Evolutionary conservation across 2,329 filamentous ascomycete genomes (phyloP), one percentile per base, ranked within the genome.

Genomic region (Botrytis sinoallii): DNA sequence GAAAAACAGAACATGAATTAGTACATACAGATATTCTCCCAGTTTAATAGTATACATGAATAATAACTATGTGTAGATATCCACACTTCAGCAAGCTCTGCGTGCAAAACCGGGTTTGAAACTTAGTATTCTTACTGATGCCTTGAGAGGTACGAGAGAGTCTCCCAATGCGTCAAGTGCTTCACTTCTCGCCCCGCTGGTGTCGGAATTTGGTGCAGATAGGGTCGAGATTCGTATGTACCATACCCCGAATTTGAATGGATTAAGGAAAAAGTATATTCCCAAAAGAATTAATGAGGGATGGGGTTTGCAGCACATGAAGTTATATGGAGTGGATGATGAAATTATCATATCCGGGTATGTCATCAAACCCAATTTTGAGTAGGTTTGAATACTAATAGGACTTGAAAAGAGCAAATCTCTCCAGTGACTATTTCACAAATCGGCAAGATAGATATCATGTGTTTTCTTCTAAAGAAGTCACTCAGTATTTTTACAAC

Each of bases 301-400:
- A 29, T 99, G 96, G 96, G 96, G 96, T 1, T 84, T 99, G 75
- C 96, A 99, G 81, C 96, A 99, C 81, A 99, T 99, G 95, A 99
- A 99, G 86, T 86, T 99, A 0, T 99, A 99, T 79, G 96, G 96
- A 0, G 85, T 97, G 35, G 96, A 99, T 79, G 94, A 99, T 80
- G 94, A 97, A 82, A 92, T 99, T 74, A 95, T 99, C 77, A 89
- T 99, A 79, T 97, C 95, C 12, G 95, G 94, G 89, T 93, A 87
- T 76, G 85, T 69, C 32, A 16, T n/a, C 18, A 44, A 4, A 35
- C 3, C n/a, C 12, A 48, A 12, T 60, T 25, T 29, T 3, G 25
- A 18, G 42, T 32, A 66, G 9, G 7, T 16, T 40, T 16, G 5
- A 42, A 42, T 8, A 73, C 32, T 66, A 60, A 35, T 29, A 57